A percentile compares a stretch with the other conserved stretches of the same genome.
phyloP scores from a whole-genome alignment of 192 early-diverging fungal genomes.

The Backusella macrospora region DNA sequence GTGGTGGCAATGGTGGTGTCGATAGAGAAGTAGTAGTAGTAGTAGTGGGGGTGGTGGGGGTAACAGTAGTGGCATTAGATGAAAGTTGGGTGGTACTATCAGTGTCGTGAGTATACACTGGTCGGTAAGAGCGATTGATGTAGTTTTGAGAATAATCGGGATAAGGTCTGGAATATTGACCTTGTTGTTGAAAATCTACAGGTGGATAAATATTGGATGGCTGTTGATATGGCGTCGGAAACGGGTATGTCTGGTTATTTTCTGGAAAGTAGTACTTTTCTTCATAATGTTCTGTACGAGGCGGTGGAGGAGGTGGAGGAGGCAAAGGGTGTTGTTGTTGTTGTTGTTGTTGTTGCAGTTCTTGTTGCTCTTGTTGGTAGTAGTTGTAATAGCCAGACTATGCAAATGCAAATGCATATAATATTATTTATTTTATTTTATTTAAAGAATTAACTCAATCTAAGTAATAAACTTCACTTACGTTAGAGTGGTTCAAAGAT shows the following conservation, averaged over 20 bases:
- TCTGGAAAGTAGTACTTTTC: constrained; percentile 9
- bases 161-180: neutral
- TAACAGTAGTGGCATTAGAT: neutral
- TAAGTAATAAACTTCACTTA: neutral
- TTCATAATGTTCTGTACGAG: neutral
- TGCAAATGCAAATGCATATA: too few species aligned
- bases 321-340: neutral
- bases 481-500: neutral
- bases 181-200: neutral
- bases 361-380: neutral
- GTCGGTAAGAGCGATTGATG: constrained; percentile 5
- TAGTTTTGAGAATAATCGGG: constrained; percentile 2
- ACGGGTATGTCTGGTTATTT: neutral
- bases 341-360: too few species aligned
- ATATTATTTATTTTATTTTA: neutral
- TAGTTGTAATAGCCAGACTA: constrained; percentile 2
- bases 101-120: neutral
- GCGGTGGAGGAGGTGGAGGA: neutral
- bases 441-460: neutral
- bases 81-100: neutral
- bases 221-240: neutral
- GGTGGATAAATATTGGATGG: too few species aligned
- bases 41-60: neutral
- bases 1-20: neutral
- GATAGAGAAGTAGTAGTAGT: neutral